A percentile compares a stretch with the other conserved stretches of the same genome.
Conservation (phyloP, 1,139 yeast species). For the Sugiyamaella castrensis region DNA sequence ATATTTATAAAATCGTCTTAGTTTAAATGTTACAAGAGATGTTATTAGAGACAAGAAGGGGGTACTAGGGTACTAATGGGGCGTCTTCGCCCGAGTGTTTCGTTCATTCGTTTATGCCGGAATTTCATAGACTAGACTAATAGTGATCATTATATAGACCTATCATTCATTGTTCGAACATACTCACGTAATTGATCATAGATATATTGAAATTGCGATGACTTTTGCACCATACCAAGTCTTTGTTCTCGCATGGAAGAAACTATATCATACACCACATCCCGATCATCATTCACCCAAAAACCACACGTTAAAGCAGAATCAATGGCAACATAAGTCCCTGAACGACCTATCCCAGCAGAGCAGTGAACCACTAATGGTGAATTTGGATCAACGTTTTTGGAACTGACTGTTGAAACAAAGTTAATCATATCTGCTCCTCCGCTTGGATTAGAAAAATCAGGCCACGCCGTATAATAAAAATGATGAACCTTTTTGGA, state of each 20-base stretch:
- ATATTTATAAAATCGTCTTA: constrained; percentile 3
- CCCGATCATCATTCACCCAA: constrained; percentile 20
- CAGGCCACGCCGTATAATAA: constrained; percentile 58
- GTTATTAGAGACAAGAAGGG: no score
- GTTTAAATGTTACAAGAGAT: background rate
- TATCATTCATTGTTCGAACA: no score
- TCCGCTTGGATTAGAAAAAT: constrained; percentile 46
- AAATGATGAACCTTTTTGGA: constrained; percentile 46
- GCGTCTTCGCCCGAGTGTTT: no score
- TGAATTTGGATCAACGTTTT: constrained; percentile 31
- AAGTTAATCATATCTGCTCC: constrained; percentile 42
- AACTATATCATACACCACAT: constrained; percentile 41
- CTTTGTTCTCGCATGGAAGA: constrained; percentile 50
- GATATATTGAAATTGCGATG: constrained; percentile 53
- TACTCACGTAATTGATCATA: constrained; percentile 35
- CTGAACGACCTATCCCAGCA: constrained; percentile 84
- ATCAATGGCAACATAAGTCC: constrained; percentile 71
- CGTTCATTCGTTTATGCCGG: no score
- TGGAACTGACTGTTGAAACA: constrained; percentile 33
- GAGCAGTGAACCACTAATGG: constrained; percentile 68
- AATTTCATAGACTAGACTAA: no score
- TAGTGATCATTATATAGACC: no score
- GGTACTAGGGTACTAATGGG: no score
- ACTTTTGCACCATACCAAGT: constrained; percentile 67
- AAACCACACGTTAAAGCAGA: constrained; percentile 39